phyloP scores from a whole-genome alignment of 1,284 basidiomycete genomes.

The Melampsora larici-populina region DNA sequence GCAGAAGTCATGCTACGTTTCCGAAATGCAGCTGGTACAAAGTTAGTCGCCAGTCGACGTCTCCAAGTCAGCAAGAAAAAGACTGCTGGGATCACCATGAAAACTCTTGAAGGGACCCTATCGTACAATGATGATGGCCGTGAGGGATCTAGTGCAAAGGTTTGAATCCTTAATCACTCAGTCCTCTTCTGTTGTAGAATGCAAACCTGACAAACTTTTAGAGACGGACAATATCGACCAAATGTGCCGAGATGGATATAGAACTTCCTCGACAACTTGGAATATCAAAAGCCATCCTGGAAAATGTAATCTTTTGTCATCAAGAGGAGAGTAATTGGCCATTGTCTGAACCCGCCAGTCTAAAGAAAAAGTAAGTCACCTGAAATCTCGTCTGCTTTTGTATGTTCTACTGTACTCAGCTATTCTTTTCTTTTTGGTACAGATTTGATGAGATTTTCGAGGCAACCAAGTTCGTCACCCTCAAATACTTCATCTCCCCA shows the following conservation, averaged over 20 bases:
- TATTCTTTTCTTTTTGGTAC: not conserved
- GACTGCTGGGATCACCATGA: constrained; percentile 75
- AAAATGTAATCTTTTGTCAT: constrained; percentile 99
- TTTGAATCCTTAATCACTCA: not conserved
- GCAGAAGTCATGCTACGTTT: constrained; percentile 96
- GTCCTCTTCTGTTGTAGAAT: not conserved
- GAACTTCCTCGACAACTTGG: constrained; percentile 92
- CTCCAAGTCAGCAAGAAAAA: constrained; percentile 92
- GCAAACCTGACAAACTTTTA: constrained; percentile 51
- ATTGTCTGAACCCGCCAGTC: constrained; percentile 76
- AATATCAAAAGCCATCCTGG: constrained; percentile 91
- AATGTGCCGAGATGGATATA: constrained; percentile 90
- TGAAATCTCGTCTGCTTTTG: no score
- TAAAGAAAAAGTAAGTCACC: constrained; percentile 84
- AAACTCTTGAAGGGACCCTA: constrained; percentile 91
- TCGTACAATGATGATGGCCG: constrained; percentile 63
- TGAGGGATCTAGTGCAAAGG: not conserved
- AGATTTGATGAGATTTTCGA: constrained; percentile 90
- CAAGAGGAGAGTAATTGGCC: constrained; percentile 99
- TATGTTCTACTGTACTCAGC: no score
- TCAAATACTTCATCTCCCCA: not conserved
- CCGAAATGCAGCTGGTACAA: constrained; percentile 75
- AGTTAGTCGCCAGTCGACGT: constrained; percentile 90
- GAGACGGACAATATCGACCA: constrained; percentile 86
- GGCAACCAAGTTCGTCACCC: constrained; percentile 72